Evolutionary conservation across 768 basidiomycete species (phyloP), one percentile per base, ranked within the genome.

Genomic region (Kwoniella bestiolae): DNA sequence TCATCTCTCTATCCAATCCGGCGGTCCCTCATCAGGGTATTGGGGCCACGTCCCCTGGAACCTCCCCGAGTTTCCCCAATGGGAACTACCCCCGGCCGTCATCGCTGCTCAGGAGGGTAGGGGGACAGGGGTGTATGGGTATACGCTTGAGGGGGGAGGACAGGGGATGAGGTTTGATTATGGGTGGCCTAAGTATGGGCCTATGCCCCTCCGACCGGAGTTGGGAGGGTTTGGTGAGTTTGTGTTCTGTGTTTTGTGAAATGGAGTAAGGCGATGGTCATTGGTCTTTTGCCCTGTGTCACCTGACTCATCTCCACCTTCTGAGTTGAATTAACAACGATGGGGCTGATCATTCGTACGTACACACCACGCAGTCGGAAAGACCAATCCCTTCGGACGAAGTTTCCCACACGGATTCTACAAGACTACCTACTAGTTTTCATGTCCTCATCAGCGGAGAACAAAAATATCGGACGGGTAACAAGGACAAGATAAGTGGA

Each of bases 151-250:
- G 63, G 68, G 57, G 53, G 51, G 60, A 28, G 58, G 67, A 47
- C 60, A 61, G 53, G 67, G 68, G 26, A 50, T 29, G 63, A 47
- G 53, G 11, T 70, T 73, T 32, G 71, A 77, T 65, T 78, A 78
- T 66, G 76, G 76, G 14, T 78, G 76, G 76, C 76, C 76, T 11
- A 78, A 71, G 50, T 78, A 75, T 67, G 76, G 76, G 1, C 76
- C 76, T 32, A 78, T 78, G 76, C 76, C 76, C 14, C 69, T 75
- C 52, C 75, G 72, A 58, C 76, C 76, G 6, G 76, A 78, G 52
- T 44, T 78, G 14, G 76, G 76, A n/a, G 76, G 76, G 18, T 78
- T 75, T 41, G 69, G 75, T 76, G 50, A 67, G 75, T 72, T 34
- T 34, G n/a, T 14, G 29, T 35, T 3, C 38, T 41, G 3, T 38